phyloP scores from a whole-genome alignment of 768 basidiomycete species.

The Lentinula edodes region DNA sequence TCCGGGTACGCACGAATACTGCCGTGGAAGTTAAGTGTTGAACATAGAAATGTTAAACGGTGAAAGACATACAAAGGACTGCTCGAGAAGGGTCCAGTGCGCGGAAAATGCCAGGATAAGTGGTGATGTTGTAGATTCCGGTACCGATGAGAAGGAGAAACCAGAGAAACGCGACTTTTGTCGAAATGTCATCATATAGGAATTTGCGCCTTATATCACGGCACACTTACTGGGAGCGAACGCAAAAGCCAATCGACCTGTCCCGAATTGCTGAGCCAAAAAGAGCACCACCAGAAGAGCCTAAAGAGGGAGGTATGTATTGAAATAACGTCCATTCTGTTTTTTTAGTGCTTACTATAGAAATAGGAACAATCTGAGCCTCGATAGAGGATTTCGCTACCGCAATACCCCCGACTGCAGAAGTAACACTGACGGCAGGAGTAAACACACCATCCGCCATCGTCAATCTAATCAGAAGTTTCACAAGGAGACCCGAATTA shows the following conservation, averaged over 20 bases:
- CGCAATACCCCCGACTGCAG: slow-evolving; percentile 63
- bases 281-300: slow-evolving; percentile 54
- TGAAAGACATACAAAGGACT: slow-evolving; percentile 41
- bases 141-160: slow-evolving; percentile 44
- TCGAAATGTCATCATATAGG: background rate
- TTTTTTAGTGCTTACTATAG: slow-evolving; percentile 35
- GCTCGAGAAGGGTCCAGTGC: slow-evolving; percentile 66
- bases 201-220: too few species aligned
- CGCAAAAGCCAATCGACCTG: slow-evolving; percentile 38
- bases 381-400: slow-evolving; percentile 48
- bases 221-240: slow-evolving; percentile 48
- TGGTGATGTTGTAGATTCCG: slow-evolving; percentile 53
- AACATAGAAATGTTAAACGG: background rate
- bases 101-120: slow-evolving; percentile 53
- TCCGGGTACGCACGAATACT: slow-evolving; percentile 61
- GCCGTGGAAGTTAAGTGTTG: background rate
- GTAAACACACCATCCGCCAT: slow-evolving; percentile 68
- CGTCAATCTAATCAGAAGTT: slow-evolving; percentile 34
- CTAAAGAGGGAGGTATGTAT: slow-evolving; percentile 18
- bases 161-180: slow-evolving; percentile 50
- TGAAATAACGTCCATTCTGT: background rate
- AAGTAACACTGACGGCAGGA: slow-evolving; percentile 64
- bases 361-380: slow-evolving; percentile 48
- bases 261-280: slow-evolving; percentile 56
- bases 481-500: background rate